Evolutionary conservation across 2,329 filamentous ascomycete species (phyloP).

Genomic region (Fusarium xyrophilum): DNA sequence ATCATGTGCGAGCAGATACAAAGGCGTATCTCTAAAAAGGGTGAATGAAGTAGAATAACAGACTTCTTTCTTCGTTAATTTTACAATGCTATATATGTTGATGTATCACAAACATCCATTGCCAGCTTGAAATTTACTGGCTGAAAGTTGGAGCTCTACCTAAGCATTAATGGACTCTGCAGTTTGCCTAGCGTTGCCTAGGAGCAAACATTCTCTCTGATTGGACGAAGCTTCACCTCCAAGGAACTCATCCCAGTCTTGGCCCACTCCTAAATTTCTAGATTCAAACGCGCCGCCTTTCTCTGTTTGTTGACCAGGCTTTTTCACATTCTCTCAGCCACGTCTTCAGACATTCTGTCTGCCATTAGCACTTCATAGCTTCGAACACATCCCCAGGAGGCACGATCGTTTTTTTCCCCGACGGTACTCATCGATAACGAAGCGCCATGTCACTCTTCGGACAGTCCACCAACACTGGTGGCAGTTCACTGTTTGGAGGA

Average conservation of each 20-base stretch:
- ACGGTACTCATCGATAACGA: slow-evolving; percentile 6
- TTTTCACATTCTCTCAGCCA: slow-evolving; percentile 25
- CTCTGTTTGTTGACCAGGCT: slow-evolving; percentile 30
- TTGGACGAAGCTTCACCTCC: slow-evolving; percentile 46
- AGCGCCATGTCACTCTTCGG: slow-evolving; percentile 48
- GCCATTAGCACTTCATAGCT: slow-evolving; percentile 6
- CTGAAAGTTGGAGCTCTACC: slow-evolving; percentile 8
- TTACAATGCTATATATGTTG: neutral
- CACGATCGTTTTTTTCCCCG: neutral
- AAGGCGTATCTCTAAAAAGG: slow-evolving; percentile 1
- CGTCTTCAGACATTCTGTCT: slow-evolving; percentile 23
- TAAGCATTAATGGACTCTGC: slow-evolving; percentile 1
- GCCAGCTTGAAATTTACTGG: neutral
- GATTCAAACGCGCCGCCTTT: slow-evolving; percentile 38
- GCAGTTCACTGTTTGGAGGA: slow-evolving; percentile 38
- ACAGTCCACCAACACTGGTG: slow-evolving; percentile 39
- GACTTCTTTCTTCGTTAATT: neutral
- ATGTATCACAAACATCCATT: neutral
- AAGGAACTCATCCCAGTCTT: slow-evolving; percentile 39
- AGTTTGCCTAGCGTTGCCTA: slow-evolving; percentile 28
- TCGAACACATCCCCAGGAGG: neutral
- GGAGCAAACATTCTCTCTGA: slow-evolving; percentile 31
- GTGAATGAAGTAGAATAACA: slow-evolving; percentile 24
- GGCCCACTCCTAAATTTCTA: slow-evolving; percentile 44
- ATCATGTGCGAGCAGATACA: slow-evolving; percentile 11